Evolutionary conservation across 2,329 filamentous ascomycete genomes (phyloP), one percentile per base, ranked within the genome.

Genomic region (Trichoderma semiorbis): DNA sequence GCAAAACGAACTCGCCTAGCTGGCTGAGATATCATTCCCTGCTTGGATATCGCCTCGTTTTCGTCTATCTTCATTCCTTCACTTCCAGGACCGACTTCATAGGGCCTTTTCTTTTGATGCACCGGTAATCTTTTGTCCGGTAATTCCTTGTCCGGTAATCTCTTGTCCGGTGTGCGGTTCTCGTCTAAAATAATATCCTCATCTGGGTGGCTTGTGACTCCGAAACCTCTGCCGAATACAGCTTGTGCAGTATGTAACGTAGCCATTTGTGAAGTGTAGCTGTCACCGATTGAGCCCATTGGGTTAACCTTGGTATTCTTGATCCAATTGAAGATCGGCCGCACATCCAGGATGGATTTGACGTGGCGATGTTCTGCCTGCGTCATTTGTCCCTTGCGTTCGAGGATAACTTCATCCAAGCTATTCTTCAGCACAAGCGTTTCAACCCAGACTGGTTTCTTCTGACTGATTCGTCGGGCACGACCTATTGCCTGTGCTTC

Each of bases 401-500:
- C 86, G 6, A 97, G 84, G 77, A 98, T 95, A 18, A 91, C 88
- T 79, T 98, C 93, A 77, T 98, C 95, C 11, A 98, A 88, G 11
- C 93, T 97, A 71, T 89, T 90, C 69, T 88, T 88, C 7, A 98
- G 83, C 1, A 98, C 91, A 1, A 98, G 83, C 0, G 94, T 98
- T 82, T 98, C 94, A 0, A 97, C 95, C 10, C 89, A 89, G 0
- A 98, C 95, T 0, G 90, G 88, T 72, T 88, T 91, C 69, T 84
- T 90, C 79, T 98, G 95, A 12, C 94, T 94, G 76, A 98, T 97
- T 14, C 95, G 88, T 75, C 97, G 92, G 0, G 93, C 94, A 78
- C 95, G 91, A 73, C 97, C 97, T 74, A 98, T 93, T 0, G 95
- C 95, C 80, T 98, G 95, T 1, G 93, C 94, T 79, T 97, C 93